Evolutionary conservation across 2,329 filamentous ascomycete genomes (phyloP), one percentile per base, ranked within the genome.

Genomic region (Cryphonectria carpinicola): DNA sequence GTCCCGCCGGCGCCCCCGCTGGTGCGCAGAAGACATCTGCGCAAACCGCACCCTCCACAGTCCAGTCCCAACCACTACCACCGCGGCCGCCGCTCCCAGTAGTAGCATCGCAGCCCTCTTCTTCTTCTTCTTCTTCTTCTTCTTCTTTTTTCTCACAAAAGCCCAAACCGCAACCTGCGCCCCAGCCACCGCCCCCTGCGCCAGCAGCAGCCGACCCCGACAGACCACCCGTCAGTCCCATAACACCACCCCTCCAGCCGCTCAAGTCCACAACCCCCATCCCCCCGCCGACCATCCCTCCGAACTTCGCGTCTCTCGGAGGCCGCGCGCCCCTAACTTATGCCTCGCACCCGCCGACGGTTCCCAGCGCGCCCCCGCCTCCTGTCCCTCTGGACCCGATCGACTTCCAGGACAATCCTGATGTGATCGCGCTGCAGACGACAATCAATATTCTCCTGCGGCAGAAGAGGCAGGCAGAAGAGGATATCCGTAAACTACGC

Each of bases 391-490:
- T 85, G 0, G 80, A 83, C 54, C 84, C 88, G 61, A 83, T 91
- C 71, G 84, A 87, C 75, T 89, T 90, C 72, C 84, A 87, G 74
- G 80, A 82, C 69, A 97, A 97, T 77, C 90, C 93, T 10, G 95
- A 98, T 83, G 94, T 92, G 35, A 91, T 98, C 72, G 95, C 95
- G 6, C 86, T 98, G 71, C 90, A 92, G 74, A 93, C 92, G 37
- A 93, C 95, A 62, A 94, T 98, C 72, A 92, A 93, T 11, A 90
- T 97, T 66, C 85, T 98, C 63, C 94, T 97, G 82, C 86, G 97
- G 74, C 95, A 98, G 83, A 90, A 90, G 74, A 89, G 91, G 77
- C 92, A 92, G 78, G 93, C 93, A 56, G 84, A 90, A 65, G 87
- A 88, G 63, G 95, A 98, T 81, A 90, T 98, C 66, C 87, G 88